Conservation (phyloP, 2,329 filamentous ascomycete species). For the Ploettnerulaceae sp. region DNA sequence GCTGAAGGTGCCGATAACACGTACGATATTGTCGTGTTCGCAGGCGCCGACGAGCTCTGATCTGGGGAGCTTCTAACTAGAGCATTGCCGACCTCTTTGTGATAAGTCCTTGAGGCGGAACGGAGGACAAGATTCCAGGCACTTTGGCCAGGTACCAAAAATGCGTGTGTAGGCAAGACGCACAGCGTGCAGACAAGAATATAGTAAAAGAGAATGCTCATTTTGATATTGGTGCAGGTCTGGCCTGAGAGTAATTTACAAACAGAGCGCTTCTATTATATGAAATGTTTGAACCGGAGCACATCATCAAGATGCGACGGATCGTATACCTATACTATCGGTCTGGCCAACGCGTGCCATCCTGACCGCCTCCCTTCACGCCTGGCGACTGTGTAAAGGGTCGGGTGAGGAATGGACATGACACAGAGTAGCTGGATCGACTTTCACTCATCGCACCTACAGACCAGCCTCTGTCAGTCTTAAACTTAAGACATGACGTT, state of each 20-base stretch:
- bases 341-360: background rate
- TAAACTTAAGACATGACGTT: background rate
- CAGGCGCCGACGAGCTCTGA: background rate
- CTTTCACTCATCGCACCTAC: background rate
- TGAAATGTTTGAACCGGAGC: no score
- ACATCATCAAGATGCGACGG: no score
- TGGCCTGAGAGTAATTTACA: no score
- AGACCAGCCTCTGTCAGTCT: background rate
- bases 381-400: background rate
- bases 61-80: background rate
- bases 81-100: conserved; percentile 1
- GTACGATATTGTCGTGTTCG: conserved; percentile 7
- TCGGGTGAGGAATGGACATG: background rate
- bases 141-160: background rate
- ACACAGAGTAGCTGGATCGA: background rate
- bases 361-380: background rate
- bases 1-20: conserved; percentile 14
- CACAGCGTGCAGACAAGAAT: background rate
- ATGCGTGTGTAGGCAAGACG: background rate
- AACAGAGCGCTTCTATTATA: no score
- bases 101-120: background rate
- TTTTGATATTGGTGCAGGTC: background rate
- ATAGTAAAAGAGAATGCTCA: conserved; percentile 1
- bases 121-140: background rate
- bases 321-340: background rate